Evolutionary conservation across 257 asterid species (phyloP).

Genomic region (Petrea volubilis): DNA sequence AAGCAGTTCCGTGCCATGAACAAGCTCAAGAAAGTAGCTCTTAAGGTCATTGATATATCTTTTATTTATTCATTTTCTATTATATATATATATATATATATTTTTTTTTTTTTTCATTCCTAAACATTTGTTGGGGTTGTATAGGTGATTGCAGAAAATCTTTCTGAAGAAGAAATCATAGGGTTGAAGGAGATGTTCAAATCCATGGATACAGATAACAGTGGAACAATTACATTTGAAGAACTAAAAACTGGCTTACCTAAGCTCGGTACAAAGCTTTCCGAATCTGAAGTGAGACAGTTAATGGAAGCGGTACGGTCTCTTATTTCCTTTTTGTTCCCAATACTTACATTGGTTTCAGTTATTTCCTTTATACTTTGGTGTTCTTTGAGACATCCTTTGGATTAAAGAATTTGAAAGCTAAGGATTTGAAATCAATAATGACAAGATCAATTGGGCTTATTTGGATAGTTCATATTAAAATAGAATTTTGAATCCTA

Average conservation of each 20-base stretch:
- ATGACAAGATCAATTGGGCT: no score
- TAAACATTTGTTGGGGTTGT: slow-evolving; percentile 9
- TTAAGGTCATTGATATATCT: slow-evolving; percentile 52
- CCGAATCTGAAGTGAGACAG: slow-evolving; percentile 91
- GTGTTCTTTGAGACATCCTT: background rate
- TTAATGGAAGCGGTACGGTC: slow-evolving; percentile 87
- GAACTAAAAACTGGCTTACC: slow-evolving; percentile 92
- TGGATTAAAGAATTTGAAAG: background rate
- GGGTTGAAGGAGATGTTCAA: slow-evolving; percentile 98
- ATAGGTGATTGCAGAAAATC: slow-evolving; percentile 90
- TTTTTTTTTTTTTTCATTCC: no score
- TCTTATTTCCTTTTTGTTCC: slow-evolving; percentile 21
- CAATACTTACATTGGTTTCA: no score
- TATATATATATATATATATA: no score
- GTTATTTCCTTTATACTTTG: background rate
- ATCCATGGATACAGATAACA: slow-evolving; percentile 91
- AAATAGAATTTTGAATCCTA: background rate
- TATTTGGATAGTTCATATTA: background rate
- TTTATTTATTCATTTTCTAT: no score
- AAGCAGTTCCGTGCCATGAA: slow-evolving; percentile 97
- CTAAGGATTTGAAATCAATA: no score
- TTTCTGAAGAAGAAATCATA: slow-evolving; percentile 94
- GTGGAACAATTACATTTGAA: slow-evolving; percentile 88
- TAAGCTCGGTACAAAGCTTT: slow-evolving; percentile 89
- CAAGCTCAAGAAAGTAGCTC: slow-evolving; percentile 95